phyloP scores from a whole-genome alignment of 345 rosid genomes.

The Dipteronia sinensis region DNA sequence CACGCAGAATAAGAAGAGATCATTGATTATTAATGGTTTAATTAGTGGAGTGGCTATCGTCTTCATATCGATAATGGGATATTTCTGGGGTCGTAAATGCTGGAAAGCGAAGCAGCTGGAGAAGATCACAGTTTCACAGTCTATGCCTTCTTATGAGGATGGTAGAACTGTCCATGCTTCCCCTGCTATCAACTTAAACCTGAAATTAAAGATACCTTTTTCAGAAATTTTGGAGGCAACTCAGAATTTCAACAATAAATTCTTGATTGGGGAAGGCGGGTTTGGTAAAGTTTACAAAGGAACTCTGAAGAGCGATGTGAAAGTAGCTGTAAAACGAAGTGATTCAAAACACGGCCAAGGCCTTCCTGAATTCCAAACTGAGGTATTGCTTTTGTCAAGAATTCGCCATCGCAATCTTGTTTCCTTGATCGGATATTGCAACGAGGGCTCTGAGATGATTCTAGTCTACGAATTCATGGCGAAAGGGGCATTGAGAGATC shows the following conservation, averaged over 20 bases:
- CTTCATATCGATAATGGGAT: background rate
- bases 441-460: slow-evolving; percentile 59
- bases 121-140: slow-evolving; percentile 2
- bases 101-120: slow-evolving; percentile 30
- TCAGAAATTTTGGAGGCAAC: slow-evolving; percentile 49
- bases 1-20: background rate
- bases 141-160: slow-evolving; percentile 16
- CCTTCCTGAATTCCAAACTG: slow-evolving; percentile 52
- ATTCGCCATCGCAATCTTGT: slow-evolving; percentile 70
- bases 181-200: slow-evolving; percentile 28
- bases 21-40: background rate
- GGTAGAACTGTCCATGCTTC: slow-evolving; percentile 26
- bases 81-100: slow-evolving; percentile 2
- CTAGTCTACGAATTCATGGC: slow-evolving; percentile 65
- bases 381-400: slow-evolving; percentile 56
- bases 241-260: slow-evolving; percentile 33
- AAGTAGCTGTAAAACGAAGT: slow-evolving; percentile 56
- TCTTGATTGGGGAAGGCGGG: slow-evolving; percentile 50
- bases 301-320: slow-evolving; percentile 34
- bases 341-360: slow-evolving; percentile 52
- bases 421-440: slow-evolving; percentile 69
- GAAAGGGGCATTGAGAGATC: slow-evolving; percentile 53
- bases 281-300: slow-evolving; percentile 51
- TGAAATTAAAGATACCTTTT: slow-evolving; percentile 40
- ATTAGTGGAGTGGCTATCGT: background rate